phyloP scores from a whole-genome alignment of 106 monocot genomes.

The Ottelia alismoides region DNA sequence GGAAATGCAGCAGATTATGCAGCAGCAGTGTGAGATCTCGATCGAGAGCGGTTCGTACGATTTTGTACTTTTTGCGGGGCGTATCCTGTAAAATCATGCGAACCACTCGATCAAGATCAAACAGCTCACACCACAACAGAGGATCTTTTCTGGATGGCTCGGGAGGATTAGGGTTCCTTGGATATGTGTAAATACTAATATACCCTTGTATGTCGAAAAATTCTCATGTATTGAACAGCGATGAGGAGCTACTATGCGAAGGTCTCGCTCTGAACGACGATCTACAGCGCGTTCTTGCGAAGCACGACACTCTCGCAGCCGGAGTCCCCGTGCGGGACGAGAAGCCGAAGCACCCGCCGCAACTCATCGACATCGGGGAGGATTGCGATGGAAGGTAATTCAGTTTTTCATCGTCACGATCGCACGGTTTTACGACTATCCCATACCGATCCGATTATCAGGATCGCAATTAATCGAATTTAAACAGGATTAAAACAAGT shows the following conservation, averaged over 20 bases:
- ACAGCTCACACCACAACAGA: not conserved
- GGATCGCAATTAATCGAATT: too few species aligned
- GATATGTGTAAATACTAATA: too few species aligned
- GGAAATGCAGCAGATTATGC: too few species aligned
- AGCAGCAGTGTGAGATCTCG: too few species aligned
- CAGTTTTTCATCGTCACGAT: not conserved
- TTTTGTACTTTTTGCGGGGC: too few species aligned
- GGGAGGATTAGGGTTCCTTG: too few species aligned
- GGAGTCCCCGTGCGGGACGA: constrained; percentile 60
- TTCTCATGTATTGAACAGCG: constrained; percentile 20
- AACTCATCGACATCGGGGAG: constrained; percentile 20
- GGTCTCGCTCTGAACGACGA: constrained; percentile 93
- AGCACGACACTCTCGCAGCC: constrained; percentile 83
- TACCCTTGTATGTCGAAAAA: not conserved
- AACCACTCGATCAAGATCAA: not conserved
- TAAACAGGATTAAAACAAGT: too few species aligned
- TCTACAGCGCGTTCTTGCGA: constrained; percentile 76
- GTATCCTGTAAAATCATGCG: not conserved
- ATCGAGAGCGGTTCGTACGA: too few species aligned
- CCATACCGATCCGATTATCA: too few species aligned
- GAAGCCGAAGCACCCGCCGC: constrained; percentile 49
- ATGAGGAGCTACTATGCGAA: constrained; percentile 65
- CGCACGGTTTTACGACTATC: too few species aligned
- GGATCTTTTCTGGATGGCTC: not conserved
- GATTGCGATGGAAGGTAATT: not conserved